Evolutionary conservation across 257 asterid species (phyloP).

Genomic region (Cruciata laevipes): DNA sequence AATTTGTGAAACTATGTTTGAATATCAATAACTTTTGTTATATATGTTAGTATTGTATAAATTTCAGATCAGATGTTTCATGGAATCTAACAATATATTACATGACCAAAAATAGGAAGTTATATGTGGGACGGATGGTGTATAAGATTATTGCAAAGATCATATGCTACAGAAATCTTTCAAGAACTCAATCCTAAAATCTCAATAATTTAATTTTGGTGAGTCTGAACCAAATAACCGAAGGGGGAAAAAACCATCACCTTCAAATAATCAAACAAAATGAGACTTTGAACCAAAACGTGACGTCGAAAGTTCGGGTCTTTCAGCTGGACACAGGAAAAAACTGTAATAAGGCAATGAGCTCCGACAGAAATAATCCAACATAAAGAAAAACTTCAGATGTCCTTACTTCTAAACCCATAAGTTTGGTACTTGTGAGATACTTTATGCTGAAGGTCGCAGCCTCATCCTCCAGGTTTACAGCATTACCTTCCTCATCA

Average conservation of each 20-base stretch:
- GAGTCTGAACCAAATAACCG: neutral
- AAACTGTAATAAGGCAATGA: slow-evolving; percentile 2
- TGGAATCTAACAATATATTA: too few relatives aligned
- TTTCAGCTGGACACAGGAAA: slow-evolving; percentile 52
- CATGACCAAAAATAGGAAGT: too few relatives aligned
- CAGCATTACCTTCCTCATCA: slow-evolving; percentile 82
- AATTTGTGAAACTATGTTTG: too few relatives aligned
- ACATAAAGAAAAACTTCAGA: neutral
- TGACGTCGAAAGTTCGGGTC: slow-evolving; percentile 99
- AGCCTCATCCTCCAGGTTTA: slow-evolving; percentile 79
- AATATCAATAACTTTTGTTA: too few relatives aligned
- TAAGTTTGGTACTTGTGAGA: slow-evolving; percentile 91
- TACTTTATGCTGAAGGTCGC: slow-evolving; percentile 91
- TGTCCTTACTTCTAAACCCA: slow-evolving; percentile 87
- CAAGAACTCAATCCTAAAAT: neutral
- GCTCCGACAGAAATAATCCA: neutral
- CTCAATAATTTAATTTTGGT: neutral
- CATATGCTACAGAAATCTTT: neutral
- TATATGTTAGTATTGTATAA: too few relatives aligned
- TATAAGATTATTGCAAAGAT: neutral
- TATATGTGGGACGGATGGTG: too few relatives aligned
- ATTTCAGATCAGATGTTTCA: too few relatives aligned
- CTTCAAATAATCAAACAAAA: slow-evolving; percentile 90
- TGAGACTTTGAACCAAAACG: slow-evolving; percentile 88
- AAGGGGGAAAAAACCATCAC: slow-evolving; percentile 28